phyloP scores from a whole-genome alignment of 2,329 filamentous ascomycete genomes.

The Pezizomycotina sp. region DNA sequence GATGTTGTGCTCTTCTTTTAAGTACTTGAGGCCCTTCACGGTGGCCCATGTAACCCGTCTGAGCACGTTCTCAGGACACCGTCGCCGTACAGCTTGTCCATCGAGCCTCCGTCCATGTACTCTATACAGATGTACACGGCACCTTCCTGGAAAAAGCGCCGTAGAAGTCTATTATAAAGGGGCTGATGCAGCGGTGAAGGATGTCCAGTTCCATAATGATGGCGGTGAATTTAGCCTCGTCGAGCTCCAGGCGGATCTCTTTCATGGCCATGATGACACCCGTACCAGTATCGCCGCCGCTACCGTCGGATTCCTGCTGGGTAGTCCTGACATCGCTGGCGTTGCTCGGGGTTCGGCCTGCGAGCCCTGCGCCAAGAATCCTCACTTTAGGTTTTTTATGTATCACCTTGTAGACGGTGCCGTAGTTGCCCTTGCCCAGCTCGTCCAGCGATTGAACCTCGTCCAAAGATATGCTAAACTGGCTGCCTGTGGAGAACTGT shows the following conservation, averaged over 20 bases:
- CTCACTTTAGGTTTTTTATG: constrained; percentile 48
- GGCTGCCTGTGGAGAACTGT: constrained; percentile 76
- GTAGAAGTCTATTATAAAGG: constrained; percentile 97
- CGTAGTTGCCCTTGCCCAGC: constrained; percentile 94
- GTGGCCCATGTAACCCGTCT: constrained; percentile 83
- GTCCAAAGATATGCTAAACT: constrained; percentile 86
- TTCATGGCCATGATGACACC: constrained; percentile 98
- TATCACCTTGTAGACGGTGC: constrained; percentile 89
- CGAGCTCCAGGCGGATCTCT: constrained; percentile 84
- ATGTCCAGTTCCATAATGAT: constrained; percentile 98
- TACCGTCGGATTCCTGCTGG: background rate
- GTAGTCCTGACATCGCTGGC: constrained; percentile 1
- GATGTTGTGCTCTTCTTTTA: constrained; percentile 98
- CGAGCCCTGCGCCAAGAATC: constrained; percentile 44
- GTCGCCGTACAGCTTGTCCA: constrained; percentile 85
- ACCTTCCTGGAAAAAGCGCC: constrained; percentile 94
- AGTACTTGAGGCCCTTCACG: constrained; percentile 71
- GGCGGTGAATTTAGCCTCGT: constrained; percentile 89
- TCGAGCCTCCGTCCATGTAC: constrained; percentile 96
- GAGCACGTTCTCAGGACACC: constrained; percentile 80
- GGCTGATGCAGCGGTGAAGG: constrained; percentile 81
- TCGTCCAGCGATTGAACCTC: constrained; percentile 88
- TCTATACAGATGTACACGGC: constrained; percentile 99
- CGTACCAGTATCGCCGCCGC: constrained; percentile 9
- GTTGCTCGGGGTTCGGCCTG: constrained; percentile 33